Evolutionary conservation across 164 flowering plant species (phyloP), one percentile per base, ranked within the genome.

Genomic region (Saururus chinensis): DNA sequence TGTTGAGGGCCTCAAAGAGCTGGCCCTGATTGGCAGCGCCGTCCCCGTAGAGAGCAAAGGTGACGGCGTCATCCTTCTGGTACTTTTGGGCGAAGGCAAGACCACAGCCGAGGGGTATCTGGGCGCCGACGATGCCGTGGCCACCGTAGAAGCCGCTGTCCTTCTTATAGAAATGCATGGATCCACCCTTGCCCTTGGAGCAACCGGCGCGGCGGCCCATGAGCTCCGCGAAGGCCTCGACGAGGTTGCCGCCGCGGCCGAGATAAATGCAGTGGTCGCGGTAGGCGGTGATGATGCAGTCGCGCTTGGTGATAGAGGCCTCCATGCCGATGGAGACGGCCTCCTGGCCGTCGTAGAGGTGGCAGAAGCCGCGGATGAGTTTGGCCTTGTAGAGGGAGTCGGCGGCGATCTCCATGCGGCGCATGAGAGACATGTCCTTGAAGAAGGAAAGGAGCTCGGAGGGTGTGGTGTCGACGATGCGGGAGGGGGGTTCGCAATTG

Each of bases 1-100:
- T 95, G 66, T 95, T 95, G 37, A 95, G 77, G 4, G 99, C 97
- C 75, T 95, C 99, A 61, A 90, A 95, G 73, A 95, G 69, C 81
- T 95, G 99, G 22, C 98, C 98, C 71, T 93, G 98, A 71, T 93
- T 93, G 9, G 98, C 98, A 0, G 98, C 98, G 19, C 98, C 98
- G 61, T 93, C 98, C 9, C 98, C 98, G 56, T 93, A 90, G 78
- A 93, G 14, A 0, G 90, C 75, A 66, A 93, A 93, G 0, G 86
- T 81, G 23, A 90, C 99, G 16, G 69, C 69, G 53, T 77, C 87
- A 9, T 90, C 96, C 72, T 93, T 88, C 14, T 66, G 58, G 40
- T 93, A 93, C 82, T 90, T 93, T 71, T 88, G 97, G 41, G 82
- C 96, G 53, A 93, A 86, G 12, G 97, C 92, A 63, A 93, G 65